Evolutionary conservation across 257 asterid genomes (phyloP).

Genomic region (Plectranthus barbatus): DNA sequence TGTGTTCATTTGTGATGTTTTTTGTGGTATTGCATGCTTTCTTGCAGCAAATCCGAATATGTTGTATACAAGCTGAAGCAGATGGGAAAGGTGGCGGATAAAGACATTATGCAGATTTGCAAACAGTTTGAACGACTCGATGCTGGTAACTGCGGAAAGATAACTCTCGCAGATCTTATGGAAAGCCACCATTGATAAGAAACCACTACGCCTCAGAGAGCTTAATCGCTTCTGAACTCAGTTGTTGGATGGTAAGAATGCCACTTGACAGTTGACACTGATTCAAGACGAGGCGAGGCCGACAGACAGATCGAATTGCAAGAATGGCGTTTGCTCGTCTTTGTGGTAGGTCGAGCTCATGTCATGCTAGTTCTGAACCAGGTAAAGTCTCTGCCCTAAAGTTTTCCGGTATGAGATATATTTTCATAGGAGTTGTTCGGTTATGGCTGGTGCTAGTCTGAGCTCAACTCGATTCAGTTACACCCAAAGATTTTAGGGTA

Average conservation of each 20-base stretch:
- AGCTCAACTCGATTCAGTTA: neutral
- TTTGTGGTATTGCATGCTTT: neutral
- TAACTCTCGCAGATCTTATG: conserved; percentile 79
- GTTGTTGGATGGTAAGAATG: neutral
- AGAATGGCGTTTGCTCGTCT: neutral
- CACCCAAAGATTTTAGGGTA: neutral
- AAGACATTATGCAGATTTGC: conserved; percentile 62
- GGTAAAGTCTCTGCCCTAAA: conserved; percentile 13
- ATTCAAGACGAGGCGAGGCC: neutral
- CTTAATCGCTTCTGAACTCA: neutral
- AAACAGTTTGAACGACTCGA: conserved; percentile 79
- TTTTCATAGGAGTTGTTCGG: neutral
- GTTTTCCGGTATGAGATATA: neutral
- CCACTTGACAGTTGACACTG: neutral
- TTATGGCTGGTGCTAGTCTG: neutral
- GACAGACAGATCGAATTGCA: neutral
- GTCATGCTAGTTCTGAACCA: neutral
- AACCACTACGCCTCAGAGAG: neutral
- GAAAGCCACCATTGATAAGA: conserved; percentile 39
- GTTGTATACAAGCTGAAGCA: conserved; percentile 90
- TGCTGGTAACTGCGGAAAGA: conserved; percentile 77
- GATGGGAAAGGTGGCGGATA: conserved; percentile 71
- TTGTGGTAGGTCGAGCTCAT: neutral
- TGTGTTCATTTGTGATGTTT: neutral
- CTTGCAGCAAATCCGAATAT: conserved; percentile 75